A percentile compares a stretch with the other conserved stretches of the same genome.
Conservation (phyloP, 2,329 filamentous ascomycete species). For the Orbilia javanica region DNA sequence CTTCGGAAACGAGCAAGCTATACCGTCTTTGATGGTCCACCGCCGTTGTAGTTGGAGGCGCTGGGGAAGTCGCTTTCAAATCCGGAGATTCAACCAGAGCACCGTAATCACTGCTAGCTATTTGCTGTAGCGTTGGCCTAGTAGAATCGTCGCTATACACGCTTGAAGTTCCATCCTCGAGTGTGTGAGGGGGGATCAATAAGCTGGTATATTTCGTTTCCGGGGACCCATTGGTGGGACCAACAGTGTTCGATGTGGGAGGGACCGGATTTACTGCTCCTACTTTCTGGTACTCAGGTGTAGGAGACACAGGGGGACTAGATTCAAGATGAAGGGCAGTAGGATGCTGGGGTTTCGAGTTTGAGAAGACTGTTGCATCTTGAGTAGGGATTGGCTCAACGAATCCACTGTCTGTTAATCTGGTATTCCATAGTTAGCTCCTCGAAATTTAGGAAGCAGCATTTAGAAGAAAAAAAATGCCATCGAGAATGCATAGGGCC, state of each 20-base stretch:
- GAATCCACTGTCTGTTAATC: constrained; percentile 50
- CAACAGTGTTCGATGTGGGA: background rate
- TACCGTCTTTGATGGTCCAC: constrained; percentile 37
- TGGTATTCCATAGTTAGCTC: constrained; percentile 24
- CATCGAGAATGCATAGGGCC: background rate
- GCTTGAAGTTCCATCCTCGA: constrained; percentile 37
- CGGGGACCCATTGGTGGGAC: background rate
- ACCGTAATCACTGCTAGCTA: constrained; percentile 38
- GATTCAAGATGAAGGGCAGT: constrained; percentile 24
- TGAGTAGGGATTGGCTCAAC: constrained; percentile 43
- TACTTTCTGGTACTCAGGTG: background rate
- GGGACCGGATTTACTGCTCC: background rate
- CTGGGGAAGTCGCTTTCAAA: background rate
- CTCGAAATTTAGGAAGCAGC: background rate
- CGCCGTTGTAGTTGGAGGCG: constrained; percentile 4
- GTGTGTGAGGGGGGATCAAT: constrained; percentile 1
- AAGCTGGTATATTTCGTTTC: constrained; percentile 29
- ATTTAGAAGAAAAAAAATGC: background rate
- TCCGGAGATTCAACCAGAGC: constrained; percentile 20
- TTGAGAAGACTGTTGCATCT: constrained; percentile 33
- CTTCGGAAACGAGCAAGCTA: constrained; percentile 39
- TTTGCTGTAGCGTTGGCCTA: constrained; percentile 30
- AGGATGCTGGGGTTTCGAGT: constrained; percentile 26
- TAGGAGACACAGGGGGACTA: constrained; percentile 6
- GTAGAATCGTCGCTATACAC: constrained; percentile 50